These are phyloP conservation scores for Eucalyptus regnans DNA, from an alignment of 345 rosid species.

Conservation along the genomic window DNA sequence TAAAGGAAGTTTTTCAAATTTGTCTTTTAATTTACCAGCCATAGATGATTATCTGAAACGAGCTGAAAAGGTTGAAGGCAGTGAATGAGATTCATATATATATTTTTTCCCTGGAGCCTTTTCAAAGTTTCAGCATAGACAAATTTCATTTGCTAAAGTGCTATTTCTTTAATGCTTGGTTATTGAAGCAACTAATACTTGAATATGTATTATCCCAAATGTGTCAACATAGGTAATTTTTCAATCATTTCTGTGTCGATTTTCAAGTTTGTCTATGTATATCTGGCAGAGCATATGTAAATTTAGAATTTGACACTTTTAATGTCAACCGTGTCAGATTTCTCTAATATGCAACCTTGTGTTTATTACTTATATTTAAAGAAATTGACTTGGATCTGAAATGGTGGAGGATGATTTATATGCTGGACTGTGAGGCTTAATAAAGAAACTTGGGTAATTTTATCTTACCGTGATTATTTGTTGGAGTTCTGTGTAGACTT, in stretches of 20 bases:
- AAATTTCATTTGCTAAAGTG: not conserved
- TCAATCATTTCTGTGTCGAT: not conserved
- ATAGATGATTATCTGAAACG: not conserved
- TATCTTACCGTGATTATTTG: not conserved
- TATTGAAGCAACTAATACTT: not conserved
- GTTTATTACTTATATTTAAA: not conserved
- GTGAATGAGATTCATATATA: not conserved
- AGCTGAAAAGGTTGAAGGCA: not conserved
- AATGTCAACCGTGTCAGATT: not conserved
- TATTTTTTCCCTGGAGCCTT: not conserved
- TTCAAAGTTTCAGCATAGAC: not conserved
- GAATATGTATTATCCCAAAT: not conserved
- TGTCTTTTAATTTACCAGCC: not conserved
- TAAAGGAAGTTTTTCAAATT: not conserved
- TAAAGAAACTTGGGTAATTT: not conserved
- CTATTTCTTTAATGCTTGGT: not conserved
- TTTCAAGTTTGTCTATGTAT: not conserved
- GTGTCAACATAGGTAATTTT: not conserved
- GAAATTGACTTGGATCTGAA: not conserved
- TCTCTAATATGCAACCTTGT: not conserved
- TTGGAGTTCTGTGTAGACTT: constrained; percentile 13
- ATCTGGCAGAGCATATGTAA: not conserved
- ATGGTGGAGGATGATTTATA: not conserved
- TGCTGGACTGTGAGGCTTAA: not conserved
- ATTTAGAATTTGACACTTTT: not conserved